phyloP scores from a whole-genome alignment of 2,329 filamentous ascomycete species.

The Orbilia blumenaviensis region DNA sequence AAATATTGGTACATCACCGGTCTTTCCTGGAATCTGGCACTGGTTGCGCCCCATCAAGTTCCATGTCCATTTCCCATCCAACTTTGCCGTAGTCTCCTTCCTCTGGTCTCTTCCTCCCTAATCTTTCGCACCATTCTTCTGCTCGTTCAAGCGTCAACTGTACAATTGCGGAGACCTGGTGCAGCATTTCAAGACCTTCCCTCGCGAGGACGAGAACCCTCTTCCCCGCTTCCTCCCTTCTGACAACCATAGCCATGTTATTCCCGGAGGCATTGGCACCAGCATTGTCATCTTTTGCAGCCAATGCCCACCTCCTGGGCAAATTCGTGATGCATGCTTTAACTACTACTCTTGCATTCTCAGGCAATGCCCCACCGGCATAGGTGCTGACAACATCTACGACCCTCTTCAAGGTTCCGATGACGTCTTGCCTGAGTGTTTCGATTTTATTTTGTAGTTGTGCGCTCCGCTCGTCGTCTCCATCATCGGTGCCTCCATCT shows the following conservation, averaged over 20 bases:
- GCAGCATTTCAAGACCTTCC: slow-evolving; percentile 93
- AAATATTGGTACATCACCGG: slow-evolving; percentile 31
- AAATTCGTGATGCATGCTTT: slow-evolving; percentile 83
- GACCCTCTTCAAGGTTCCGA: slow-evolving; percentile 81
- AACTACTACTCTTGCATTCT: slow-evolving; percentile 85
- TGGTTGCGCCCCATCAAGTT: slow-evolving; percentile 22
- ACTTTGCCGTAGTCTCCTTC: slow-evolving; percentile 44
- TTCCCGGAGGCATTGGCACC: slow-evolving; percentile 56
- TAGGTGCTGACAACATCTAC: slow-evolving; percentile 88
- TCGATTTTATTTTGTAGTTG: slow-evolving; percentile 72
- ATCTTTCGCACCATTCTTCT: slow-evolving; percentile 85
- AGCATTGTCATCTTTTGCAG: slow-evolving; percentile 59
- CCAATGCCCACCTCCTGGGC: slow-evolving; percentile 80
- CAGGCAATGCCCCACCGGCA: slow-evolving; percentile 87
- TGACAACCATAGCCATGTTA: slow-evolving; percentile 54
- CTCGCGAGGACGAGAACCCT: slow-evolving; percentile 81
- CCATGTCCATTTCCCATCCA: slow-evolving; percentile 48
- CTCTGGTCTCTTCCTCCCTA: slow-evolving; percentile 66
- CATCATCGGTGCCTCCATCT: slow-evolving; percentile 57
- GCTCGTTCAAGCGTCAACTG: slow-evolving; percentile 90
- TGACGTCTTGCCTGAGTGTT: slow-evolving; percentile 73
- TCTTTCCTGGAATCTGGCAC: slow-evolving; percentile 27
- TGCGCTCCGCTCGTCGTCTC: slow-evolving; percentile 58
- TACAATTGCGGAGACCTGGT: slow-evolving; percentile 85
- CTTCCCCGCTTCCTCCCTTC: slow-evolving; percentile 57